Conservation (phyloP, 2,329 filamentous ascomycete genomes). For the Setomelanomma holmii region DNA sequence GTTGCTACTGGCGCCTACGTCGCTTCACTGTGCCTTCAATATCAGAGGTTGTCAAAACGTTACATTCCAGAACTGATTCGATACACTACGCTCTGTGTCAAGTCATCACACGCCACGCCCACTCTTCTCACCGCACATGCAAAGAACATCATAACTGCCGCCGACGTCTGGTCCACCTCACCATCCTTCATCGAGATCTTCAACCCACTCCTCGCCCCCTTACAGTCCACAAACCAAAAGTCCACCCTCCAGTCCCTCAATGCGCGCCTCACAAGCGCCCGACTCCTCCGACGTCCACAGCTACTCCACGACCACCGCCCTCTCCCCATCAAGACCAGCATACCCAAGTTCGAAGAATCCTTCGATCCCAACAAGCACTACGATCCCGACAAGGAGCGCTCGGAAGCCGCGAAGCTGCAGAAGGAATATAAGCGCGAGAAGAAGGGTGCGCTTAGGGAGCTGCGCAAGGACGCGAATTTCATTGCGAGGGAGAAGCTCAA, state of each 20-base stretch:
- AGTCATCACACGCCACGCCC: slow-evolving; percentile 47
- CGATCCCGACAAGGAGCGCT: slow-evolving; percentile 90
- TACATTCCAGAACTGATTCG: slow-evolving; percentile 89
- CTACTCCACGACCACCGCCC: slow-evolving; percentile 89
- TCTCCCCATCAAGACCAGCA: slow-evolving; percentile 82
- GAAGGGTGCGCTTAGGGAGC: slow-evolving; percentile 92
- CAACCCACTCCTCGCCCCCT: slow-evolving; percentile 58
- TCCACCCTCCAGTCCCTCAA: slow-evolving; percentile 67
- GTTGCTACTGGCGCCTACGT: slow-evolving; percentile 78
- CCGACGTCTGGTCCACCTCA: slow-evolving; percentile 76
- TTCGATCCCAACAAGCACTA: slow-evolving; percentile 98
- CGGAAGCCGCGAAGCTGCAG: slow-evolving; percentile 82
- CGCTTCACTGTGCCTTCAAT: slow-evolving; percentile 79
- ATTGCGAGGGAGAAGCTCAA: slow-evolving; percentile 87
- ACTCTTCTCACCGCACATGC: slow-evolving; percentile 67
- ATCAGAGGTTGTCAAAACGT: slow-evolving; percentile 82
- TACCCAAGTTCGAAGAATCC: slow-evolving; percentile 94
- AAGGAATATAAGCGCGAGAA: slow-evolving; percentile 93
- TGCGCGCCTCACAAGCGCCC: slow-evolving; percentile 68
- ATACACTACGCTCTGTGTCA: slow-evolving; percentile 77
- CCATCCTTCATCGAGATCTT: slow-evolving; percentile 82
- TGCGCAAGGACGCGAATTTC: slow-evolving; percentile 94
- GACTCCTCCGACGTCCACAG: slow-evolving; percentile 75
- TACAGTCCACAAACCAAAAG: slow-evolving; percentile 39
- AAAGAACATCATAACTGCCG: slow-evolving; percentile 70